These are phyloP conservation scores for Stemphylium vesicarium DNA, from an alignment of 2,329 filamentous ascomycete species.

Conservation along the genomic window DNA sequence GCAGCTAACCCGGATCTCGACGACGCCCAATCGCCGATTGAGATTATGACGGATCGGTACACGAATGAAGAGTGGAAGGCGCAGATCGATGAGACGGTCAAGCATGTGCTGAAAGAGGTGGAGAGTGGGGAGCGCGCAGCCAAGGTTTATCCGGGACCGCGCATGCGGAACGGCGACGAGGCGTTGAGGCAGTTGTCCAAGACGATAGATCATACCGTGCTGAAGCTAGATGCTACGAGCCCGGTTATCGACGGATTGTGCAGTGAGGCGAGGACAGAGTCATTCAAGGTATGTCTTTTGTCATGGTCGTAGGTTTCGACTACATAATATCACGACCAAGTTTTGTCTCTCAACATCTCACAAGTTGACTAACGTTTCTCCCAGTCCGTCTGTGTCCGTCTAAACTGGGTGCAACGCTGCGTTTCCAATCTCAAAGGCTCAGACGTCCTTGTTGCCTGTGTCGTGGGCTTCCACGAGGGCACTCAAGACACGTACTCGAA, in stretches of 20 bases:
- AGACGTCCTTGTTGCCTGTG: constrained; percentile 61
- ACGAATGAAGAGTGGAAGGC: constrained; percentile 55
- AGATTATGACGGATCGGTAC: constrained; percentile 51
- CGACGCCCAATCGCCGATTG: constrained; percentile 34
- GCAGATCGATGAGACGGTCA: constrained; percentile 49
- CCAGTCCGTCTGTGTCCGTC: constrained; percentile 64
- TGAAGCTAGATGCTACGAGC: constrained; percentile 57
- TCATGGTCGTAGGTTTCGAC: neutral
- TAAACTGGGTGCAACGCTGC: constrained; percentile 59
- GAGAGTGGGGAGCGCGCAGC: constrained; percentile 34
- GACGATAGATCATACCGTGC: constrained; percentile 58
- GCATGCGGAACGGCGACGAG: constrained; percentile 33
- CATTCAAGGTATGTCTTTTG: constrained; percentile 51
- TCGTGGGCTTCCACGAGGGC: constrained; percentile 67
- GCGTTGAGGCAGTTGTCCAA: constrained; percentile 41
- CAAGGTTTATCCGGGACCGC: constrained; percentile 37
- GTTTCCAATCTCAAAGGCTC: constrained; percentile 57
- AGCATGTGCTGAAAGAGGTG: constrained; percentile 36
- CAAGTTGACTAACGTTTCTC: constrained; percentile 17
- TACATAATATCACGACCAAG: neutral
- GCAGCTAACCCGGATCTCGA: constrained; percentile 41
- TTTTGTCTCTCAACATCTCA: no score
- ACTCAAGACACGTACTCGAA: constrained; percentile 60
- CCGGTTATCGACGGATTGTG: constrained; percentile 62
- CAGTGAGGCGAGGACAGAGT: constrained; percentile 58